Evolutionary conservation across 1,284 basidiomycete species (phyloP).

Genomic region (Ceratobasidium sp.): DNA sequence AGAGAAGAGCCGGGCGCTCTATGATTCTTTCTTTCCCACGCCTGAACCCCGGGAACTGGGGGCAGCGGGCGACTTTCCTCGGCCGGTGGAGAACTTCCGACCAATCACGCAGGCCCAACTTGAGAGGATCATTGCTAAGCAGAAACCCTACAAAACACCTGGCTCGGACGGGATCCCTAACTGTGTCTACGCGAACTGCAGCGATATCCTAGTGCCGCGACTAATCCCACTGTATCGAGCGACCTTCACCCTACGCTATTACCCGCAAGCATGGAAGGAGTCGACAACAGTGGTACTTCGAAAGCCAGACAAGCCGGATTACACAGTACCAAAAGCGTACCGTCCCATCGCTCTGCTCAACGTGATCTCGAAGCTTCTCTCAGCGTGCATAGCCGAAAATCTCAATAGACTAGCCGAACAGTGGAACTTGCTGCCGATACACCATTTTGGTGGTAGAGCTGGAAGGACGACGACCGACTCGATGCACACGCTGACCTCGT

Average conservation of each 20-base stretch:
- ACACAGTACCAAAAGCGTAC: constrained; percentile 43
- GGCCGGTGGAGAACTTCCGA: background rate
- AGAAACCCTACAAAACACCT: constrained; percentile 53
- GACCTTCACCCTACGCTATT: constrained; percentile 26
- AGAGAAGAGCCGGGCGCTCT: constrained; percentile 38
- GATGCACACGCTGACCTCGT: constrained; percentile 22
- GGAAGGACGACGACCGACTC: constrained; percentile 42
- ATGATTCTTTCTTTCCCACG: constrained; percentile 44
- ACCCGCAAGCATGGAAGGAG: constrained; percentile 37
- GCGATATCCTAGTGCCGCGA: constrained; percentile 51
- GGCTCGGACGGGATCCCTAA: constrained; percentile 56
- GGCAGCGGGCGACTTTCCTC: constrained; percentile 2
- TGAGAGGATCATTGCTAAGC: background rate
- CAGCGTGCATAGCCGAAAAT: constrained; percentile 7
- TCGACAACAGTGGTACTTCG: constrained; percentile 31
- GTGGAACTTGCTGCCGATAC: constrained; percentile 30
- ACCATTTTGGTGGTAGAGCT: constrained; percentile 41
- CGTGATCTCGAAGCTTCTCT: constrained; percentile 37
- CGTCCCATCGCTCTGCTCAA: constrained; percentile 45
- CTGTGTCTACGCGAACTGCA: constrained; percentile 51
- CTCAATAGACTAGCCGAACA: constrained; percentile 27
- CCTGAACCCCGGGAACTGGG: background rate
- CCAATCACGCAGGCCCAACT: constrained; percentile 32
- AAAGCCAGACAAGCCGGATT: constrained; percentile 43
- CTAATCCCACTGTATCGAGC: constrained; percentile 39